Base-by-base conservation (phyloP, 2,329 filamentous ascomycete genomes). In the Fusarium palustre region DNA sequence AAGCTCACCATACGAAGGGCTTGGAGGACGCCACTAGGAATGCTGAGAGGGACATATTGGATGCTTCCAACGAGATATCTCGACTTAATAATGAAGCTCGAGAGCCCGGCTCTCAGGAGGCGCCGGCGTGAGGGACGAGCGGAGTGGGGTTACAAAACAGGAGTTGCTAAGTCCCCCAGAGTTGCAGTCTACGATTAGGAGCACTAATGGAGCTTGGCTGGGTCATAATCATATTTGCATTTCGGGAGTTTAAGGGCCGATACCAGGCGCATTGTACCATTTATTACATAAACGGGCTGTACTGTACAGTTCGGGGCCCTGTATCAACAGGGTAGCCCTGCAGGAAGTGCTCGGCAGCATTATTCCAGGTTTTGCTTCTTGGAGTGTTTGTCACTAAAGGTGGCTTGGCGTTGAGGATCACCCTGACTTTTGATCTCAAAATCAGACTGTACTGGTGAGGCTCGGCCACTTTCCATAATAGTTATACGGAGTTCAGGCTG, bases 1-100 rank as follows among this genome's bases (percentile, higher is more conserved):
- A 85, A 64, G 82, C 80, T 47, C 78, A 75, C 24, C 68, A 71
- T 55, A 75, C 70, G 7, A 77, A 75, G 59, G 64, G 56, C 45
- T 55, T 75, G 66, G 76, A 76, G 59, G 69, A 68, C 10, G 74
- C 60, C 31, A 60, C 64, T 50, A 65, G 70, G 50, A 67, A 59
- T 36, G 68, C 74, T 60, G 68, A 71, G 39, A 70, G 71, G 41
- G 70, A 75, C 18, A 52, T 58, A 18, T 25, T 53, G 42, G 43
- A 53, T 41, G 47, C 56, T 48, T 64, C 62, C 16, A 47, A 70
- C 38, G 61, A 70, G 54, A 33, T 60, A 42, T 69, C 55, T 43
- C 59, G 52, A 25, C 49, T 69, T 36, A 49, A 54, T 20, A 52
- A 59, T 18, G 45, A 62, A 42, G 50, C 54, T 25, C 63, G 45